Percentiles rank a stretch among this genome's conserved stretches.
Evolutionary conservation across 805 yeast species (phyloP).

Genomic region (Saturnispora sanitii): DNA sequence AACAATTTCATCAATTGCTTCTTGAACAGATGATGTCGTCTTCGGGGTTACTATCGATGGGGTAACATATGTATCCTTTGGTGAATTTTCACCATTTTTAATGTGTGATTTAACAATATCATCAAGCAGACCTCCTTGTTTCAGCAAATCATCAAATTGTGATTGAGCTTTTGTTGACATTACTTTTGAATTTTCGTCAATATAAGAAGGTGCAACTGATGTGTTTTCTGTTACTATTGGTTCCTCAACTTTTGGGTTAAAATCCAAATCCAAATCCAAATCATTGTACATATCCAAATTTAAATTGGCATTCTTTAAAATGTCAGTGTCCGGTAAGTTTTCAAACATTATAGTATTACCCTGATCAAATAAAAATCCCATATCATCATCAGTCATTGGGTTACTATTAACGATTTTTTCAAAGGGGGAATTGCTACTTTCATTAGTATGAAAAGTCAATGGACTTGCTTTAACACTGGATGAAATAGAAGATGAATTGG

Average conservation of each 20-base stretch:
- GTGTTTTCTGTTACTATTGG: too few relatives aligned
- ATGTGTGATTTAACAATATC: not conserved
- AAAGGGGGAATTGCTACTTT: constrained; percentile 1
- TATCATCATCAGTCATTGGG: constrained; percentile 7
- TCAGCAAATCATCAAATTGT: constrained; percentile 11
- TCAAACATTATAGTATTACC: constrained; percentile 8
- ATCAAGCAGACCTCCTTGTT: constrained; percentile 1
- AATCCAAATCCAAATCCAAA: constrained; percentile 10
- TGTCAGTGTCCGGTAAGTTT: constrained; percentile 8
- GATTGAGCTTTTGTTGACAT: too few relatives aligned
- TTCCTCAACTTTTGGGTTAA: too few relatives aligned
- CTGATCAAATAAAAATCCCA: constrained; percentile 11
- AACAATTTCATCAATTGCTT: constrained; percentile 34
- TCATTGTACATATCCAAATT: constrained; percentile 3
- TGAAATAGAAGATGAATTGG: not conserved
- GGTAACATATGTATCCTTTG: constrained; percentile 7
- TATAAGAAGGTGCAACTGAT: too few relatives aligned
- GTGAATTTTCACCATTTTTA: constrained; percentile 6
- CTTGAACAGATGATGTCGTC: not conserved
- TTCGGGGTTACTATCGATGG: constrained; percentile 16
- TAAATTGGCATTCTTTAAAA: constrained; percentile 6
- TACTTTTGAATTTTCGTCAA: too few relatives aligned
- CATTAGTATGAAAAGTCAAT: constrained; percentile 1
- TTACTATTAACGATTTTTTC: not conserved
- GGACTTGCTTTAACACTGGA: constrained; percentile 2